phyloP scores from a whole-genome alignment of 352 stramenopile species.

The Stephanocyclus meneghinianus region DNA sequence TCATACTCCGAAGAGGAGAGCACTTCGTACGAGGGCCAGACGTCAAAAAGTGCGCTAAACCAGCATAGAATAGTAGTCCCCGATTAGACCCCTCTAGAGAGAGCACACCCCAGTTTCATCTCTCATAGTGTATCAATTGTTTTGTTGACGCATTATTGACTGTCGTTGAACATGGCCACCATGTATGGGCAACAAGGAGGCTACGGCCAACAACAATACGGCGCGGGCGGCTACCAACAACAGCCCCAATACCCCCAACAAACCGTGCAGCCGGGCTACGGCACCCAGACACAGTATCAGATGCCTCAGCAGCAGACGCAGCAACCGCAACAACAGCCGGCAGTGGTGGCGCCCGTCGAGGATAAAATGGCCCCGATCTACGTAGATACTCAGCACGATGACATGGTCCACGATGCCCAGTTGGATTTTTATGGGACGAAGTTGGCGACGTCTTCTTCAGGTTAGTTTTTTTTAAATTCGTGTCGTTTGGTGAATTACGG shows the following conservation, averaged over 20 bases:
- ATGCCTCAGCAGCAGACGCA: constrained; percentile 12
- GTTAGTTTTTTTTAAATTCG: constrained; percentile 69
- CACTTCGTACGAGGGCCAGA: no score
- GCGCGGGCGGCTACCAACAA: constrained; percentile 12
- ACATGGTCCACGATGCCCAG: constrained; percentile 97
- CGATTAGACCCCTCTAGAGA: no score
- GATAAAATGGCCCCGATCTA: constrained; percentile 51
- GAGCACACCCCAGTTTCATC: no score
- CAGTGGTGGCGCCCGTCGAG: background rate
- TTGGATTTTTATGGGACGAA: constrained; percentile 99
- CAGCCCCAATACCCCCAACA: constrained; percentile 11
- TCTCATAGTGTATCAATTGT: no score
- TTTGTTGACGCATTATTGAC: no score
- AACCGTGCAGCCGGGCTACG: constrained; percentile 10
- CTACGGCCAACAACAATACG: constrained; percentile 24
- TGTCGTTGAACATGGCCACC: background rate
- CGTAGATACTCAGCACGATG: constrained; percentile 97
- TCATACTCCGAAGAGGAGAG: no score
- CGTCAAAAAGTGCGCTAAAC: no score
- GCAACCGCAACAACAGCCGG: constrained; percentile 10
- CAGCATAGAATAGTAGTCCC: no score
- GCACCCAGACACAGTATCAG: constrained; percentile 1
- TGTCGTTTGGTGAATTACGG: constrained; percentile 6
- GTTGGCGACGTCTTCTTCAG: constrained; percentile 95
- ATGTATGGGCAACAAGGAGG: constrained; percentile 19